Evolutionary conservation across 495 filamentous ascomycete genomes (phyloP).

Genomic region (Trichoderma parareesei): DNA sequence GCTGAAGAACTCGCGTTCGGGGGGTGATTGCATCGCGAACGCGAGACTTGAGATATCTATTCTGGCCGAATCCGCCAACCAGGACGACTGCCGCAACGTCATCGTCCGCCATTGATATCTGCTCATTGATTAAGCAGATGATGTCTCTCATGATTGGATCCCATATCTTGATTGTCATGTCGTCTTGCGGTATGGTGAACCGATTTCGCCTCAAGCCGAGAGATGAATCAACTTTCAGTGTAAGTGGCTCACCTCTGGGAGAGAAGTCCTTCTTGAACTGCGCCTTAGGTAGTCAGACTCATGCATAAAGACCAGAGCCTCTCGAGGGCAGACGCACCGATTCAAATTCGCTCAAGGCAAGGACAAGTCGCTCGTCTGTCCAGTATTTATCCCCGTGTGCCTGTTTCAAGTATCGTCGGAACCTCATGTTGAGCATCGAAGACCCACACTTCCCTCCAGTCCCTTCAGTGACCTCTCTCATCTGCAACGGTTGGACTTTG

Average conservation of each 20-base stretch:
- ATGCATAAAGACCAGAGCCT: neutral
- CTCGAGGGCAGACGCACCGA: neutral
- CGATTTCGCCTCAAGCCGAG: constrained; percentile 25
- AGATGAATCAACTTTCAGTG: constrained; percentile 15
- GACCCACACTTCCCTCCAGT: constrained; percentile 29
- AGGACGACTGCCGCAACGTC: constrained; percentile 29
- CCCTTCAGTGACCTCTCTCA: constrained; percentile 30
- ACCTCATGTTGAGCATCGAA: constrained; percentile 31
- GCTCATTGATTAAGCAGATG: constrained; percentile 23
- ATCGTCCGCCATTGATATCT: constrained; percentile 22
- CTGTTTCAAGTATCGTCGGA: constrained; percentile 25
- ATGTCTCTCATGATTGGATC: constrained; percentile 28
- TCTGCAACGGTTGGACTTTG: constrained; percentile 17
- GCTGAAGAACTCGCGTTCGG: constrained; percentile 20
- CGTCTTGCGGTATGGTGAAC: constrained; percentile 19
- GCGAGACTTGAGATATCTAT: constrained; percentile 25
- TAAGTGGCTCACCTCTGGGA: neutral
- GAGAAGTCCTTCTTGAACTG: constrained; percentile 12
- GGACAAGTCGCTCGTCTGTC: constrained; percentile 22
- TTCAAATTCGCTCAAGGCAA: constrained; percentile 16
- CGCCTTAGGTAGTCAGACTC: neutral
- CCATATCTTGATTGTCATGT: constrained; percentile 24
- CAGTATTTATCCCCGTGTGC: constrained; percentile 19
- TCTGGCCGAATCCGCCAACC: constrained; percentile 38
- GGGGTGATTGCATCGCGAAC: constrained; percentile 17